Evolutionary conservation across 257 asterid genomes (phyloP), one percentile per base, ranked within the genome.

Genomic region (Nemophila menziesii): DNA sequence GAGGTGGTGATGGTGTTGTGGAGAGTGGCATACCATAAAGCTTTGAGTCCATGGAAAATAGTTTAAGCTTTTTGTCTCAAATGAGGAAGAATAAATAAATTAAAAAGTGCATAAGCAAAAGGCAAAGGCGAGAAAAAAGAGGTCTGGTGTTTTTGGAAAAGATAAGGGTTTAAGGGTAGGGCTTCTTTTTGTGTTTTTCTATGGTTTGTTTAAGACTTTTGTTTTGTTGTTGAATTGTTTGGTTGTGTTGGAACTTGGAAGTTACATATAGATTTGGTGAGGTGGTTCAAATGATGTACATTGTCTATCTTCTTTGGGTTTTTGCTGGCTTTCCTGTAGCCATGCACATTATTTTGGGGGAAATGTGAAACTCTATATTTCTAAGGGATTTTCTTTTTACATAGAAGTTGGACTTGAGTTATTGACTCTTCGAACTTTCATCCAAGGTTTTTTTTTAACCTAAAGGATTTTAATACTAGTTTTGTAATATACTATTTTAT

Each of bases 1-100:
- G 36, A 65, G 56, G 62, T 33, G 79, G 60, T 42, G 3, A 58
- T 39, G 58, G 64, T 22, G 70, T 38, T 33, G 79, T 64, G 44
- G 94, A 78, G 46, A 73, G 50, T 44, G 83, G 82, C 51, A 66
- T 75, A 52, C 85, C 78, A 22, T 52, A 48, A 67, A 54, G 42
- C 51, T 68, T 59, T 16, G 86, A 71, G 43, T 60, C 83, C 92
- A 71, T 80, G 33, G 16, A 37, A 18, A 33, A 18, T 15, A 29
- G 12, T 2, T 29, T 29, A 38, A 55, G 8, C 22, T 15, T 3
- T 17, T 33, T 22, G n/a, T 43, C 18, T 22, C 18, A 33, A 39
- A 41, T 13, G 44, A 38, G 39, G 15, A 45, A 46, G 44, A 26
- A 52, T 16, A 49, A n/a, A 5, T 0, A 8, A 14, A 0, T 46